Conservation (phyloP, 148 eudicot species). For the Pharnaceum exiguum region DNA sequence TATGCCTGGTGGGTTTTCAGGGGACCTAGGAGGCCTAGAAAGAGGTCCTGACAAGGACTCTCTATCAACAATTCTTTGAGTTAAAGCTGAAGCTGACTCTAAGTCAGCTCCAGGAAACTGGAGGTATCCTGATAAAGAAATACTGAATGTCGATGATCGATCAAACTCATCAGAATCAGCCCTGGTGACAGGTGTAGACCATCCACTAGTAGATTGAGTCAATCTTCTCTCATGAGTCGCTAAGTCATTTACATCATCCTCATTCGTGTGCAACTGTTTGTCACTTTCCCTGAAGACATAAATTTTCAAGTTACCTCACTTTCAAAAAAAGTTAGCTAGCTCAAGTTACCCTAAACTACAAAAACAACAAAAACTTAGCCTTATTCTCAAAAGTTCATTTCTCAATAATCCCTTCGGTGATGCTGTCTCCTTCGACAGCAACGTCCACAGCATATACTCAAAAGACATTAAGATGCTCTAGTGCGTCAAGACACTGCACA, state of each 20-base stretch:
- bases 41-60: slow-evolving; percentile 7
- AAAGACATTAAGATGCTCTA: too few species aligned
- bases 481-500: too few species aligned
- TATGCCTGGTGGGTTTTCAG: slow-evolving; percentile 1
- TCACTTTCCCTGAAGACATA: slow-evolving; percentile 23
- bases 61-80: slow-evolving; percentile 19
- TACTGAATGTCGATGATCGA: slow-evolving; percentile 27
- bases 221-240: slow-evolving; percentile 3
- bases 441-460: too few species aligned
- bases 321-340: too few species aligned
- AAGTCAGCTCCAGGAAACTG: slow-evolving; percentile 6
- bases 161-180: slow-evolving; percentile 19
- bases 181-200: slow-evolving; percentile 13
- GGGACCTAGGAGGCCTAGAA: slow-evolving; percentile 10
- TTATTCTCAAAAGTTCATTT: too few species aligned
- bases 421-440: too few species aligned
- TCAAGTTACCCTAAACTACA: not conserved
- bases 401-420: too few species aligned
- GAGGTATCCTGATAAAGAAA: slow-evolving; percentile 20
- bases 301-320: too few species aligned
- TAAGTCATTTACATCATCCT: not conserved
- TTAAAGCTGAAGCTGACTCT: not conserved
- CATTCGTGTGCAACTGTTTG: slow-evolving; percentile 2
- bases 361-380: too few species aligned
- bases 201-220: slow-evolving; percentile 17